Conservation (phyloP, 1,284 basidiomycete genomes). For the Paramarasmius palmivorus region DNA sequence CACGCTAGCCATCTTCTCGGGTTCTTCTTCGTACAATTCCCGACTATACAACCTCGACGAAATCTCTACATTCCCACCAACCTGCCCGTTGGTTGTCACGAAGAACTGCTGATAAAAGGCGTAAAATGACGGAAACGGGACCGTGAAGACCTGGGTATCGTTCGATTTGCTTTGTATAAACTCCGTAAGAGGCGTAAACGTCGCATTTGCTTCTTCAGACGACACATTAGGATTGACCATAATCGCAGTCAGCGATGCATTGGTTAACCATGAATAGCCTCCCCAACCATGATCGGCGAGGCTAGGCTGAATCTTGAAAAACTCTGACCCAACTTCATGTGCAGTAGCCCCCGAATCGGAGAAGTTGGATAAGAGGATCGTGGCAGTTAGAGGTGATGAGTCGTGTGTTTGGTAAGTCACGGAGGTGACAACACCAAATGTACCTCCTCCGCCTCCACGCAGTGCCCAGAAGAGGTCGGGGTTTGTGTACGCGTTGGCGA, state of each 20-base stretch:
- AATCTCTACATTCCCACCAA: background rate
- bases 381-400: conserved; percentile 23
- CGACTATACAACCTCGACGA: background rate
- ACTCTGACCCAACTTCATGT: background rate
- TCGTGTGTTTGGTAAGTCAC: conserved; percentile 41
- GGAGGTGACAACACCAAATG: conserved; percentile 36
- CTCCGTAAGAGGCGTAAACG: background rate
- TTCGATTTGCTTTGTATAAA: background rate
- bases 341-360: background rate
- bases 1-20: background rate
- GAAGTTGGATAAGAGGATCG: background rate
- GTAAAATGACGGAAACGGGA: background rate
- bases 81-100: background rate
- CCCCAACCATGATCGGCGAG: background rate
- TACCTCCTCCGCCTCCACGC: conserved; percentile 48
- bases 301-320: background rate
- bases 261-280: background rate
- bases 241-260: background rate
- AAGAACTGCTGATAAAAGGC: background rate
- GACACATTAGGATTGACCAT: background rate
- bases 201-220: background rate
- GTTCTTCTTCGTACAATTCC: background rate
- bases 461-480: conserved; percentile 50
- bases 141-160: background rate
- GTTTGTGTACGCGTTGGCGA: conserved; percentile 35